Base-by-base conservation (phyloP, 2,329 filamentous ascomycete species). In the Penicillium sp. region DNA sequence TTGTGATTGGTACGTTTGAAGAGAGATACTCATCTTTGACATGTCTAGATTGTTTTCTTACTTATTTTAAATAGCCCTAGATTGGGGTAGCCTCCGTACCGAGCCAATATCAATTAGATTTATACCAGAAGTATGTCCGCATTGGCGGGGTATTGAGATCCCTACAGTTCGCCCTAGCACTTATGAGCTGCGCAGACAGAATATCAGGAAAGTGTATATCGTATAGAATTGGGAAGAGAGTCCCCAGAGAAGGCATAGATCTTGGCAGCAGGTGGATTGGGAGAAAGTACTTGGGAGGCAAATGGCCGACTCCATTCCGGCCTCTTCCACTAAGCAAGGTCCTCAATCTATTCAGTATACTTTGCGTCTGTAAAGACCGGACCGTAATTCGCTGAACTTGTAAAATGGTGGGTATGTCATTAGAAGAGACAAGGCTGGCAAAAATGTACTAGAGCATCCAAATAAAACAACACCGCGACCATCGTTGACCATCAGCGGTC, bases 371-470 rank as follows among this genome's bases (percentile, higher is more conserved):
- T 22, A 15, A n/a, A 42, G 12, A 42, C 12, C 14, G 15, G 38
- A 45, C 42, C 11, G 11, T 15, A 45, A 45, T 5, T 45, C n/a
- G 17, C 10, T 41, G 17, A n/a, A 39, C 37, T 28, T 25, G 25
- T 15, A 39, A 45, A 31, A 28, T 28, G 15, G 25, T 43, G 42
- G 37, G 45, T 59, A 56, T 59, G 47, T 63, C 52, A 61, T 63
- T 55, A 63, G 41, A 50, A 55, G 34, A 45, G n/a, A 55, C 38
- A 25, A n/a, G 15, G 35, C 43, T 47, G 6, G 7, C 15, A 47
- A 45, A 14, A 53, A 56, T 58, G 60, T 56, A 56, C 52, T 25
- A 52, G 37, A 43, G 28, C 15, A 47, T 47, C 25, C 43, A 47
- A 48, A 49, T 28, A 7, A 38, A 34, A 12, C 43, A 47, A 47